These are phyloP conservation scores for Claviceps pusilla DNA, from an alignment of 2,329 filamentous ascomycete genomes.

Conservation along the genomic window DNA sequence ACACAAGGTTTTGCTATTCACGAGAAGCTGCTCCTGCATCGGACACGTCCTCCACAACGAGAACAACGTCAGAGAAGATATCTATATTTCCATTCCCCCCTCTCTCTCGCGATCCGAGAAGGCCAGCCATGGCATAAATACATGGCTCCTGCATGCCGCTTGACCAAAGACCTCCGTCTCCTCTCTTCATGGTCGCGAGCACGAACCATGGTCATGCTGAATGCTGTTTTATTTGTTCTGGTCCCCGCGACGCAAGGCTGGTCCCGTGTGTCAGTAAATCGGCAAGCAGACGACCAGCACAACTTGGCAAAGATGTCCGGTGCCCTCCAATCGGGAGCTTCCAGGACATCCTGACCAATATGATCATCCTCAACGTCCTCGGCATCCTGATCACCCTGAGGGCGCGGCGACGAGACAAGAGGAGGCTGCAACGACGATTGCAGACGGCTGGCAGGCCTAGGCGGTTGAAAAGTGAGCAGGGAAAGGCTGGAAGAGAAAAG, in stretches of 20 bases:
- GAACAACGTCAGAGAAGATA: neutral
- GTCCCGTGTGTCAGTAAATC: neutral
- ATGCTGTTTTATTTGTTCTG: neutral
- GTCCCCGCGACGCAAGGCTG: neutral
- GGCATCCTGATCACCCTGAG: neutral
- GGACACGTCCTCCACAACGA: neutral
- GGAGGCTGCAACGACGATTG: neutral
- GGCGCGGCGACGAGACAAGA: neutral
- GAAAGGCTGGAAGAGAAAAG: neutral
- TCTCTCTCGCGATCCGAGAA: neutral
- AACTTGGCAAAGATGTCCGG: neutral
- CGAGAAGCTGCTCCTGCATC: neutral
- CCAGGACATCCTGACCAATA: neutral
- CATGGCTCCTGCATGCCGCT: no score
- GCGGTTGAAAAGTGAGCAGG: neutral
- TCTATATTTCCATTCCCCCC: neutral
- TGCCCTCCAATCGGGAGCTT: neutral
- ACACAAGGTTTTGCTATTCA: neutral
- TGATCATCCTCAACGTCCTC: neutral
- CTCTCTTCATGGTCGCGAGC: neutral
- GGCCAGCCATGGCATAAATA: neutral
- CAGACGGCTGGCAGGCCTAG: neutral
- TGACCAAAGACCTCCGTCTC: neutral
- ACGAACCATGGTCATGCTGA: neutral
- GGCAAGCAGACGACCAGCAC: neutral